Evolutionary conservation across 106 monocot genomes (phyloP), one percentile per base, ranked within the genome.

Genomic region (Dendrobium huoshanense): DNA sequence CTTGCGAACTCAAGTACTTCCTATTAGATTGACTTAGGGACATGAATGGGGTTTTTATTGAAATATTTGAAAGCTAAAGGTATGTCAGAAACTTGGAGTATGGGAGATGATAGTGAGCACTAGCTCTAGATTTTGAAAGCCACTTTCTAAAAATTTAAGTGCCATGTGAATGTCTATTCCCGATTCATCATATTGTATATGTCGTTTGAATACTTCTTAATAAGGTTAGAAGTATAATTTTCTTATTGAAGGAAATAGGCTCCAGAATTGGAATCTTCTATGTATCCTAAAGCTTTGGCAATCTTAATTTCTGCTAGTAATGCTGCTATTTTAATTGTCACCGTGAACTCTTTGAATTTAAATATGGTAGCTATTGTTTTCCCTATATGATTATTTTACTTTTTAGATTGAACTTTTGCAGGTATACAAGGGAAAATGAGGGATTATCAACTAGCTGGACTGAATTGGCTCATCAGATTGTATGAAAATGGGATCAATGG

Each of bases 401-500:
- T 75, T 47, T 49, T 42, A 37, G 15, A 11, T 16, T 78, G 65
- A 41, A 22, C 2, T 67, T 47, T 73, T 88, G 33, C 86, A 92
- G 92, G 92, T 81, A 92, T 92, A 84, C 89, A 92, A 56, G 92
- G 92, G n/a, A 92, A 92, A 74, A 86, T 92, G 89, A 89, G 92
- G 73, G 89, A 90, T 45, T 92, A 92, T 76, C 98, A 99, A 81
- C 79, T 99, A 24, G 98, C 98, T 79, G 96, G 96, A 47, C 79
- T 96, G 67, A 94, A 96, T 81, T 96, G 96, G 96, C 68, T 96
- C 19, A 94, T 96, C 65, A 78, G 90, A 3, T 84, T 96, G 45
- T 96, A 94, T 82, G 94, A 96, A 88, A 96, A 96, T 81, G 94
- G 94, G 41, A 94, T 96, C 59, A 96, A 96, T 94, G 96, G 96